A percentile compares a stretch with the other conserved stretches of the same genome.
These are phyloP conservation scores for Capronia coronata DNA, from an alignment of 2,329 filamentous ascomycete genomes.

Conservation along the genomic window DNA sequence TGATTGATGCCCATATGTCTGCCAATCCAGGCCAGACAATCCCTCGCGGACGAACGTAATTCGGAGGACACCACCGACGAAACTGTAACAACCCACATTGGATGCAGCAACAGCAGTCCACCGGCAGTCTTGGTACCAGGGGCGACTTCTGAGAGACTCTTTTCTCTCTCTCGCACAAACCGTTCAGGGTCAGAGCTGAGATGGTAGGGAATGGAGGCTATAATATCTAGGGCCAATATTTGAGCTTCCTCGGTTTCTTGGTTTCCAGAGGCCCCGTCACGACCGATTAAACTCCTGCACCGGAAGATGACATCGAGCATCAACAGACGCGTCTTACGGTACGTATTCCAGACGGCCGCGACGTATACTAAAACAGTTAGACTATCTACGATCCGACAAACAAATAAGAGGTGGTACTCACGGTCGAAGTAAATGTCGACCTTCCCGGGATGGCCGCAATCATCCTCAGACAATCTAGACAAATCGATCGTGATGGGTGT, in stretches of 20 bases:
- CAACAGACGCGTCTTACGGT: slow-evolving; percentile 15
- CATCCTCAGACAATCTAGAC: too few species aligned
- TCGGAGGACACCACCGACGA: slow-evolving; percentile 17
- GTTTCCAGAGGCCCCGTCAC: neutral
- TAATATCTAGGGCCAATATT: slow-evolving; percentile 1
- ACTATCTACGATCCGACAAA: neutral
- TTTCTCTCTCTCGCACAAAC: neutral
- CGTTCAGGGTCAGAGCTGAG: slow-evolving; percentile 1
- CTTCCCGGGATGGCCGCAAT: slow-evolving; percentile 6
- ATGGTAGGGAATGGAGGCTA: slow-evolving; percentile 18
- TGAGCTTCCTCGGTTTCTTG: neutral
- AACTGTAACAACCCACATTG: slow-evolving; percentile 23
- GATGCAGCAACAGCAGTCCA: slow-evolving; percentile 30
- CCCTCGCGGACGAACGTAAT: slow-evolving; percentile 18
- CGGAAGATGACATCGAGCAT: slow-evolving; percentile 10
- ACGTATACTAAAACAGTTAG: slow-evolving; percentile 13
- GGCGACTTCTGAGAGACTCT: neutral
- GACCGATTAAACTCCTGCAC: slow-evolving; percentile 2
- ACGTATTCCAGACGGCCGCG: slow-evolving; percentile 21
- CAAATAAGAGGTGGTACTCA: too few species aligned
- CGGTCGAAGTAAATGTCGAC: slow-evolving; percentile 17
- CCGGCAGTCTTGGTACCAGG: slow-evolving; percentile 26
- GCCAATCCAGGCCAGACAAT: slow-evolving; percentile 29
- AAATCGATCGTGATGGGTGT: neutral
- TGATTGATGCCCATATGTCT: slow-evolving; percentile 30